phyloP scores from a whole-genome alignment of 2,329 filamentous ascomycete genomes.

The Fusarium chaquense region DNA sequence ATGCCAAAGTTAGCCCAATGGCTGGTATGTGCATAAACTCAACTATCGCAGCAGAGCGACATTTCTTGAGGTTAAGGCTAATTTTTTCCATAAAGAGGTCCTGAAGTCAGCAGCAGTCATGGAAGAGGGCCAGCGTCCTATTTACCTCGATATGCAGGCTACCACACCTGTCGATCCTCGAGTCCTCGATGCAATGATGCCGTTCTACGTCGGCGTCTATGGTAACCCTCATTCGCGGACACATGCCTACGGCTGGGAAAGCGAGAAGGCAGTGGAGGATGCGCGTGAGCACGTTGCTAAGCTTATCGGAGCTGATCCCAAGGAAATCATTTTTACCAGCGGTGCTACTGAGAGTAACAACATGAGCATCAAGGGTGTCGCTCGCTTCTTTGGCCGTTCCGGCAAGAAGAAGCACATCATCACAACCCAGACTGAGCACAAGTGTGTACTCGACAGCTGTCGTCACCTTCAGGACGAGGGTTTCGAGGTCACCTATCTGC shows the following conservation, averaged over 20 bases:
- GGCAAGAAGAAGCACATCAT: constrained; percentile 99
- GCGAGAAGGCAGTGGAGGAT: constrained; percentile 90
- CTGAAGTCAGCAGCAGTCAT: constrained; percentile 92
- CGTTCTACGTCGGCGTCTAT: constrained; percentile 91
- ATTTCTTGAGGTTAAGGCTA: constrained; percentile 21
- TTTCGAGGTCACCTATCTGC: constrained; percentile 96
- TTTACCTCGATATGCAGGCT: constrained; percentile 98
- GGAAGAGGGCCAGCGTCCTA: constrained; percentile 92
- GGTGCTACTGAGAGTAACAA: constrained; percentile 99
- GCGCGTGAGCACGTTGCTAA: constrained; percentile 85
- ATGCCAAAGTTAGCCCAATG: constrained; percentile 81
- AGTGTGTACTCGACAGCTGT: constrained; percentile 98
- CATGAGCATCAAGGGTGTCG: constrained; percentile 99
- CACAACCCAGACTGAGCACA: constrained; percentile 97
- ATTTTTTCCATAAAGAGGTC: constrained; percentile 65
- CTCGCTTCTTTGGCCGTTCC: constrained; percentile 89
- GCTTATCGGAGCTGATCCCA: constrained; percentile 92
- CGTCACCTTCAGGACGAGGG: constrained; percentile 97
- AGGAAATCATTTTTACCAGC: constrained; percentile 99
- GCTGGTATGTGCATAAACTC: constrained; percentile 58
- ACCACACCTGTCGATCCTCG: constrained; percentile 95
- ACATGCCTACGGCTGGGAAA: constrained; percentile 99
- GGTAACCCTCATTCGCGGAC: constrained; percentile 98
- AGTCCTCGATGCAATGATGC: constrained; percentile 96
- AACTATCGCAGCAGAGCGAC: background rate